These are phyloP conservation scores for Candida anutae DNA, from an alignment of 1,139 yeast genomes.

Conservation along the genomic window DNA sequence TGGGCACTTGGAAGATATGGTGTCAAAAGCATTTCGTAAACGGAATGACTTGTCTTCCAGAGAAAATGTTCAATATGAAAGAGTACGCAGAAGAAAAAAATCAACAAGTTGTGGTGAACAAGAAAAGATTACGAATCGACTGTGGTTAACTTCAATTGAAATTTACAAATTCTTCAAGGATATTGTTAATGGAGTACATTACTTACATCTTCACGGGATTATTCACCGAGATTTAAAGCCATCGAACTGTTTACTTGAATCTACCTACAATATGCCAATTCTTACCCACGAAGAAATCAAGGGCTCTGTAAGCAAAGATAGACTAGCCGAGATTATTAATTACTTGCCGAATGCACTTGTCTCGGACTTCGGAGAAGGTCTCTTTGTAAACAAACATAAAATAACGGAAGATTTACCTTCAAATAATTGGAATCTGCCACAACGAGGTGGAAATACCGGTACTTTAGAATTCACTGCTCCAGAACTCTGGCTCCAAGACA, in stretches of 20 bases:
- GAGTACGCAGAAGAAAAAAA: conserved; percentile 12
- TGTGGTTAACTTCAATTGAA: conserved; percentile 26
- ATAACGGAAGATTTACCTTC: conserved; percentile 3
- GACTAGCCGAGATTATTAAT: conserved; percentile 13
- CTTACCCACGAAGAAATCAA: conserved; percentile 4
- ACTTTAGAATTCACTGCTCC: conserved; percentile 86
- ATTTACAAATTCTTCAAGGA: conserved; percentile 64
- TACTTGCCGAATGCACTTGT: conserved; percentile 69
- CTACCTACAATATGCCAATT: not conserved
- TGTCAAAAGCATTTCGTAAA: conserved; percentile 24
- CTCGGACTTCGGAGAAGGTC: conserved; percentile 88
- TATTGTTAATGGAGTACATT: conserved; percentile 59
- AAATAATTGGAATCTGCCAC: conserved; percentile 8
- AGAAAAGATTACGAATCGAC: conserved; percentile 4
- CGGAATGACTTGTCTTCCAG: conserved; percentile 17
- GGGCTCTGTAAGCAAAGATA: conserved; percentile 15
- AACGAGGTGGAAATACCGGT: conserved; percentile 64
- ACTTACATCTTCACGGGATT: conserved; percentile 66
- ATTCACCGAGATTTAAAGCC: conserved; percentile 86
- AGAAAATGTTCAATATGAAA: conserved; percentile 20
- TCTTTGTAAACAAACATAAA: conserved; percentile 45
- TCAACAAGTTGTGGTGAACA: conserved; percentile 9
- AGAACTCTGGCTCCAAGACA: conserved; percentile 46
- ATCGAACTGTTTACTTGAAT: conserved; percentile 65
- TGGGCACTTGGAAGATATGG: conserved; percentile 72